A percentile compares a stretch with the other conserved stretches of the same genome.
Evolutionary conservation across 768 basidiomycete genomes (phyloP).

Genomic region (Boletellus ananas): DNA sequence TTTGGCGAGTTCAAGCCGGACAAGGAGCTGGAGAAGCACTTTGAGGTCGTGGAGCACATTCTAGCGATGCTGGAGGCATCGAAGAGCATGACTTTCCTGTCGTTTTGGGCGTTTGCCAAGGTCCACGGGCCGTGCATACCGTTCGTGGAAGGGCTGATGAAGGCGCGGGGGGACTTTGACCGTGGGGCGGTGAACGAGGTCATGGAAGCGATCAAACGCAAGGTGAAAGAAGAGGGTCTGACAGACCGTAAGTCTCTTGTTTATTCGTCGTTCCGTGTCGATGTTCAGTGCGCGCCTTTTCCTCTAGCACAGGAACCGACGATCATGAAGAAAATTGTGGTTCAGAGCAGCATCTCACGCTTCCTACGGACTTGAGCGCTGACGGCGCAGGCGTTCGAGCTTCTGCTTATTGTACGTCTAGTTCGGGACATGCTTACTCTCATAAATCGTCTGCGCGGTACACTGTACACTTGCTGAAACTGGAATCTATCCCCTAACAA

Average conservation of each 20-base stretch:
- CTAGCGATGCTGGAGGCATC: slow-evolving; percentile 80
- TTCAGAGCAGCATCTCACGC: slow-evolving; percentile 71
- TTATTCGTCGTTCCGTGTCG: background rate
- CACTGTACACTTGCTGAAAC: too few species aligned
- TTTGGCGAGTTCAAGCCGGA: slow-evolving; percentile 76
- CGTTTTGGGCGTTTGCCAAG: slow-evolving; percentile 92
- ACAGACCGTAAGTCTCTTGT: slow-evolving; percentile 65
- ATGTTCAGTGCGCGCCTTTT: slow-evolving; percentile 2
- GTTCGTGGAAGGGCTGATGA: slow-evolving; percentile 90
- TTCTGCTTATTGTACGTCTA: too few species aligned
- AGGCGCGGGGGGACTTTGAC: slow-evolving; percentile 87
- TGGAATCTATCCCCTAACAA: too few species aligned
- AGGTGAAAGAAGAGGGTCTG: slow-evolving; percentile 85
- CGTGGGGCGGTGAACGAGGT: slow-evolving; percentile 84
- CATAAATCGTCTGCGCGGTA: background rate
- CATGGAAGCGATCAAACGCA: slow-evolving; percentile 90
- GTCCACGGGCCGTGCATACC: slow-evolving; percentile 89
- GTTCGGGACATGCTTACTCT: background rate
- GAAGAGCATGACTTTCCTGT: slow-evolving; percentile 85
- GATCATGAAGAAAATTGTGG: slow-evolving; percentile 85
- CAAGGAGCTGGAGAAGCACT: slow-evolving; percentile 75
- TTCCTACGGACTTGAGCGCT: slow-evolving; percentile 52
- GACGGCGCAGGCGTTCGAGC: too few species aligned
- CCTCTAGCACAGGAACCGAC: slow-evolving; percentile 71
- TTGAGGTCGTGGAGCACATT: slow-evolving; percentile 84